Percentiles rank a stretch among this genome's conserved stretches.
phyloP scores from a whole-genome alignment of 352 stramenopile genomes.

The Phytophthora agathidicida region DNA sequence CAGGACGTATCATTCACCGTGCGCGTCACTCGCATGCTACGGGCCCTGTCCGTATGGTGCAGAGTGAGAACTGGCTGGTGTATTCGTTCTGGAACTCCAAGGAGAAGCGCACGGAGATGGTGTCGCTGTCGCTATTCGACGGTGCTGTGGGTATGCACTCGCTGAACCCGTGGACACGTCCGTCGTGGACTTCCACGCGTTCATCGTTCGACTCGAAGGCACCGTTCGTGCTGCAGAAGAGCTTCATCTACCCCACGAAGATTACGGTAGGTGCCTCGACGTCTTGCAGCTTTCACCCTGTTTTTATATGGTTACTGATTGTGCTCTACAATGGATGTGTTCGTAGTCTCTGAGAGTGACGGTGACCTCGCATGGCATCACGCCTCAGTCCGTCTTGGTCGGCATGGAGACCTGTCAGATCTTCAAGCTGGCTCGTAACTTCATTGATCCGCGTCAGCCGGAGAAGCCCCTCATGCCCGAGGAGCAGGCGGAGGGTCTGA shows the following conservation, averaged over 20 bases:
- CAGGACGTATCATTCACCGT: conserved; percentile 93
- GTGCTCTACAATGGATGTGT: not conserved
- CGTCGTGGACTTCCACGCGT: conserved; percentile 88
- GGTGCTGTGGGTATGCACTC: conserved; percentile 96
- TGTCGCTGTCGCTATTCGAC: conserved; percentile 93
- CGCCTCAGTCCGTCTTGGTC: conserved; percentile 93
- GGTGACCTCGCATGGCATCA: conserved; percentile 94
- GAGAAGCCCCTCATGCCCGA: conserved; percentile 89
- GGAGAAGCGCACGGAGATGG: conserved; percentile 83
- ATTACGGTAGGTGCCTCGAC: conserved; percentile 62
- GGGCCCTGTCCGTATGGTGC: conserved; percentile 69
- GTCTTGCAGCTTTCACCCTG: not conserved
- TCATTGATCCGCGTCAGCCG: conserved; percentile 95
- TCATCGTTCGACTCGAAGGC: conserved; percentile 92
- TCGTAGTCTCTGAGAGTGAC: conserved; percentile 90
- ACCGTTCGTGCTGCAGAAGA: conserved; percentile 95
- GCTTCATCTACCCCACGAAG: conserved; percentile 92
- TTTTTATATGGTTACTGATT: conserved; percentile 14
- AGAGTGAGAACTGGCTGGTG: conserved; percentile 97
- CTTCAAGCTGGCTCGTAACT: conserved; percentile 91
- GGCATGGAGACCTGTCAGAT: conserved; percentile 94
- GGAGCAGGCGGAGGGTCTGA: conserved; percentile 82
- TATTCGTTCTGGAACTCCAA: conserved; percentile 97
- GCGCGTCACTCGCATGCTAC: conserved; percentile 84
- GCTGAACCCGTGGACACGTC: conserved; percentile 94